These are phyloP conservation scores for Ascosphaera pollenicola DNA, from an alignment of 2,329 filamentous ascomycete species.

Conservation along the genomic window DNA sequence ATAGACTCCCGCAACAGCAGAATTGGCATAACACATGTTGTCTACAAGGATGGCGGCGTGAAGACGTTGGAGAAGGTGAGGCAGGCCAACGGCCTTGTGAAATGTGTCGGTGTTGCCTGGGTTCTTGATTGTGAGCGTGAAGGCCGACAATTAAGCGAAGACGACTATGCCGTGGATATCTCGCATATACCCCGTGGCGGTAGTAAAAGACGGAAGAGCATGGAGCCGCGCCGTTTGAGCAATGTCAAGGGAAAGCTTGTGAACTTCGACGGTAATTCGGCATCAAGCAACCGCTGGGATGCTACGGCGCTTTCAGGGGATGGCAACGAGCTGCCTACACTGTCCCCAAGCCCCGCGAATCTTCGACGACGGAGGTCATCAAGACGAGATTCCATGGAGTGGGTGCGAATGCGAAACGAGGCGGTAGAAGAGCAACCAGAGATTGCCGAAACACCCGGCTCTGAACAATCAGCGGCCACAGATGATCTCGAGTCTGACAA, in stretches of 20 bases:
- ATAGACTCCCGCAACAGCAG: conserved; percentile 21
- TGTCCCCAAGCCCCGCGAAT: background rate
- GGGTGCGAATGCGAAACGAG: background rate
- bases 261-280: conserved; percentile 9
- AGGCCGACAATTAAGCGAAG: conserved; percentile 55
- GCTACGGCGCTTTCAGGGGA: conserved; percentile 6
- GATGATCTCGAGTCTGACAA: conserved; percentile 1
- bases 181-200: conserved; percentile 46
- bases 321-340: conserved; percentile 2
- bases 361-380: background rate
- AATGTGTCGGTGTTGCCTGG: conserved; percentile 76
- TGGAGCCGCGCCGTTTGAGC: conserved; percentile 51
- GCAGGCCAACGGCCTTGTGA: conserved; percentile 48
- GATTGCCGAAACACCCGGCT: background rate
- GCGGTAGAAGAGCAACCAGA: background rate
- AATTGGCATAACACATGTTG: conserved; percentile 65
- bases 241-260: conserved; percentile 46
- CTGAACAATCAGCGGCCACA: conserved; percentile 1
- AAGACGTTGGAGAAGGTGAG: conserved; percentile 57
- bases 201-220: conserved; percentile 52
- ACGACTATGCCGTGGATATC: conserved; percentile 45
- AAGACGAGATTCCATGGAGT: conserved; percentile 2
- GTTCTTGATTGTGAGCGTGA: conserved; percentile 65
- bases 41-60: conserved; percentile 71
- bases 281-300: conserved; percentile 11